Evolutionary conservation across 73 alveolate genomes (phyloP).

Genomic region (Effrenium voratum): DNA sequence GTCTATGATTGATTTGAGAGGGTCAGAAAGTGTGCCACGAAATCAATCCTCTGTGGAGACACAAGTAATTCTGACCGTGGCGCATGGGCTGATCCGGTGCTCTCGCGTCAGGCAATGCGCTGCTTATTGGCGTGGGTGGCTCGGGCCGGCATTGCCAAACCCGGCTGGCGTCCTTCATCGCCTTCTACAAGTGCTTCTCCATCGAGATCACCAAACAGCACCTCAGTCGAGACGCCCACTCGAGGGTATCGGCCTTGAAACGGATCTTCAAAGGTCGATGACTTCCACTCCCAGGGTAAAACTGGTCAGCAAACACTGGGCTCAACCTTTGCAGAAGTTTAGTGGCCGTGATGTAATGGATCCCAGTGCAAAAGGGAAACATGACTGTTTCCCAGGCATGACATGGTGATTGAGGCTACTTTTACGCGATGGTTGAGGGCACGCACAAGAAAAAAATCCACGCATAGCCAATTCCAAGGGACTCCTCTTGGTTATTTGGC

Average conservation of each 20-base stretch:
- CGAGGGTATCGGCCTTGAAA: background rate
- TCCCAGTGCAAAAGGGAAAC: too few relatives aligned
- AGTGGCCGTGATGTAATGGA: too few relatives aligned
- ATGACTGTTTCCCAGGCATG: too few relatives aligned
- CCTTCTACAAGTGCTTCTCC: conserved; percentile 96
- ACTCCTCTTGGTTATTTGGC: too few relatives aligned
- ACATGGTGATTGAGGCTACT: too few relatives aligned
- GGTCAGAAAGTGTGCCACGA: too few relatives aligned
- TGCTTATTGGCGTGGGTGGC: conserved; percentile 99
- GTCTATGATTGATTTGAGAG: too few relatives aligned
- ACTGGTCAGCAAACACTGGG: background rate
- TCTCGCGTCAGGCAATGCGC: conserved; percentile 99
- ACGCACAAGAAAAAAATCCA: too few relatives aligned
- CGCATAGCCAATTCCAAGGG: too few relatives aligned
- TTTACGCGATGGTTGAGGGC: too few relatives aligned
- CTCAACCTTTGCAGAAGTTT: too few relatives aligned
- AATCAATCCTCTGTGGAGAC: too few relatives aligned
- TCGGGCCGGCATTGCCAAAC: conserved; percentile 99
- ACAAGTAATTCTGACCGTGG: conserved; percentile 11
- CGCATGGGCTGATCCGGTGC: conserved; percentile 92
- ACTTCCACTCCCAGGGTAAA: background rate
- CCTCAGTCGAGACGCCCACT: background rate
- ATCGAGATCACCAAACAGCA: conserved; percentile 97
- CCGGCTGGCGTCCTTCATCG: conserved; percentile 98
- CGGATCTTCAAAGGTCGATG: background rate